Evolutionary conservation across 2,329 filamentous ascomycete species (phyloP), one percentile per base, ranked within the genome.

Genomic region (Fusarium liriodendri): DNA sequence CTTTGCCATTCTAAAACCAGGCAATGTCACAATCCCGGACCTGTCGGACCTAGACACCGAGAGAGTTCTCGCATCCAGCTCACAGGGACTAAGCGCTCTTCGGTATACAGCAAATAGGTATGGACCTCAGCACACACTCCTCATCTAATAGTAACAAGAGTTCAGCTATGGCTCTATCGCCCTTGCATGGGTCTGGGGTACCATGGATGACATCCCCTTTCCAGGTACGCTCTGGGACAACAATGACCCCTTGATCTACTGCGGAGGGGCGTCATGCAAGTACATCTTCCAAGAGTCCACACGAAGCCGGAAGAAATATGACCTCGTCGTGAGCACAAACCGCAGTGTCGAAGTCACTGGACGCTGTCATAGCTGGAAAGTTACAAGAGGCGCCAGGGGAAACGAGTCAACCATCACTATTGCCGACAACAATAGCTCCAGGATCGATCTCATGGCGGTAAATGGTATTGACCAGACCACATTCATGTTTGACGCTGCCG

Each of bases 61-160:
- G 32, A 81, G 74, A 50, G 77, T 82, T 16, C 57, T 83, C 18
- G 65, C 69, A 1, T 68, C 71, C 16, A 72, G 73, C 6, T 70
- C 73, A 11, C 75, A 77, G 22, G 67, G 72, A 3, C 62, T 70
- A 16, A 78, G 72, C n/a, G 83, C 84, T 27, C 77, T 85, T 25
- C 78, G 84, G 58, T 86, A 84, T 55, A 84, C 82, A 1, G 85
- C 85, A 14, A 85, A 86, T 38, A 82, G 80, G 83, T 82, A 61
- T 35, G 72, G 13, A 16, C 2, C 14, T 4, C 11, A 8, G 4
- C 9, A 20, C 25, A 4, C 2, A 0, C 52, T n/a, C 4, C 13
- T 8, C 61, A 6, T 3, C 5, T 3, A 25, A 55, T 8, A 4
- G 2, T 57, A 25, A 66, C 42, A 22, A 6, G 2, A 5, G 2